A percentile compares a stretch with the other conserved stretches of the same genome.
These are phyloP conservation scores for Podaxis carcinomalis DNA, from an alignment of 768 basidiomycete species.

Conservation along the genomic window DNA sequence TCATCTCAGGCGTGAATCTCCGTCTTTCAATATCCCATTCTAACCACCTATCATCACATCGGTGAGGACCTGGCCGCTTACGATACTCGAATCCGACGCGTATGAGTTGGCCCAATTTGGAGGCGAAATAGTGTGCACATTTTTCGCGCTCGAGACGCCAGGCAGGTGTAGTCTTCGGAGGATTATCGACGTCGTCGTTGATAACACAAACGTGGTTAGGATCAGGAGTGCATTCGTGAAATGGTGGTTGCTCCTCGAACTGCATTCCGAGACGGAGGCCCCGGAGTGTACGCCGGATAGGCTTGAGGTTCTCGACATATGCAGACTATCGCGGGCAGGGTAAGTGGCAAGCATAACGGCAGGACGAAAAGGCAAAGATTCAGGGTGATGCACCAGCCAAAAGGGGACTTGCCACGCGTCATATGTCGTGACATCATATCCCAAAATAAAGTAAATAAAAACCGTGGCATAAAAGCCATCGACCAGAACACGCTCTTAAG, in stretches of 20 bases:
- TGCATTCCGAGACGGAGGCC: constrained; percentile 8
- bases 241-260: constrained; percentile 6
- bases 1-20: constrained; percentile 14
- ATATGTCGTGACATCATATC: background rate
- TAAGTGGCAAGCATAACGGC: background rate
- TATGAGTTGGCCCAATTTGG: constrained; percentile 24
- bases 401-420: background rate
- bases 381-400: background rate
- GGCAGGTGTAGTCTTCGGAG: background rate
- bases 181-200: constrained; percentile 5
- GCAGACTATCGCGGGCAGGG: constrained; percentile 7
- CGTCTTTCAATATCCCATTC: constrained; percentile 31
- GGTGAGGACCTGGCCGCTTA: constrained; percentile 32
- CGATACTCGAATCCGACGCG: constrained; percentile 38
- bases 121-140: constrained; percentile 32
- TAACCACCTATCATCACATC: constrained; percentile 39
- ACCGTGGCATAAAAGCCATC: background rate
- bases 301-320: constrained; percentile 8
- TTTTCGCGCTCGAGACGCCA: constrained; percentile 26
- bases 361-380: background rate
- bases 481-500: constrained; percentile 25
- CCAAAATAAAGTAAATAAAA: background rate
- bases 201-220: background rate
- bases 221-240: background rate
- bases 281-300: constrained; percentile 5